These are phyloP conservation scores for Emericellopsis atlantica DNA, from an alignment of 2,329 filamentous ascomycete genomes.

Conservation along the genomic window DNA sequence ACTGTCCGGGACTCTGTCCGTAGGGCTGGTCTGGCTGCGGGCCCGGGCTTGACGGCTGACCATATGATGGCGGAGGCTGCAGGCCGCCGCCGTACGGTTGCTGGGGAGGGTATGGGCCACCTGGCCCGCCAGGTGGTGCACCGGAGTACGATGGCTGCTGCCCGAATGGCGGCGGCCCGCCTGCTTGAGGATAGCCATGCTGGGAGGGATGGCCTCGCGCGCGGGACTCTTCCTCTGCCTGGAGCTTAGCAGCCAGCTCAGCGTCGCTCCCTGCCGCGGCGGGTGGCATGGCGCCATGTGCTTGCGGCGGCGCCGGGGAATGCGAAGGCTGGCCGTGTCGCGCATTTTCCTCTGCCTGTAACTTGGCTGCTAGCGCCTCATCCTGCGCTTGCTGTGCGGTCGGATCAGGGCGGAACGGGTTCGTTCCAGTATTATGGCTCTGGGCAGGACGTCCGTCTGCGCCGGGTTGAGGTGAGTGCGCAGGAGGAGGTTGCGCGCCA, in stretches of 20 bases:
- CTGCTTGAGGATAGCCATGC: background rate
- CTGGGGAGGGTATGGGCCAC: slow-evolving; percentile 1
- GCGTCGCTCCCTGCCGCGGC: background rate
- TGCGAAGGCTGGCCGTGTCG: background rate
- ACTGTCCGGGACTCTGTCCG: background rate
- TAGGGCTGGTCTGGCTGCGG: background rate
- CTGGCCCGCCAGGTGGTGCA: background rate
- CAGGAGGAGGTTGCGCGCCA: background rate
- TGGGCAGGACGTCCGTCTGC: too few relatives aligned
- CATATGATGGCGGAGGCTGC: background rate
- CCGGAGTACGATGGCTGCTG: background rate
- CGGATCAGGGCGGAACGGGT: background rate
- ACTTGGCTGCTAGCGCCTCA: background rate
- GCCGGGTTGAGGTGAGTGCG: too few relatives aligned
- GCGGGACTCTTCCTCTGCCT: slow-evolving; percentile 1
- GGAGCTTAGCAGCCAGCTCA: slow-evolving; percentile 1
- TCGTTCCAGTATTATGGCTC: background rate
- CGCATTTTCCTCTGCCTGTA: slow-evolving; percentile 1
- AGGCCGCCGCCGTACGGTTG: background rate
- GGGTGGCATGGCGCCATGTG: background rate
- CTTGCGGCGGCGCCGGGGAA: background rate
- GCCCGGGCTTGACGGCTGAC: background rate
- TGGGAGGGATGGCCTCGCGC: background rate
- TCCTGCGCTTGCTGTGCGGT: background rate
- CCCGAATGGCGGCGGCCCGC: background rate